Evolutionary conservation across 2,329 filamentous ascomycete species (phyloP), one percentile per base, ranked within the genome.

Genomic region (Chalaropsis thielavioides): DNA sequence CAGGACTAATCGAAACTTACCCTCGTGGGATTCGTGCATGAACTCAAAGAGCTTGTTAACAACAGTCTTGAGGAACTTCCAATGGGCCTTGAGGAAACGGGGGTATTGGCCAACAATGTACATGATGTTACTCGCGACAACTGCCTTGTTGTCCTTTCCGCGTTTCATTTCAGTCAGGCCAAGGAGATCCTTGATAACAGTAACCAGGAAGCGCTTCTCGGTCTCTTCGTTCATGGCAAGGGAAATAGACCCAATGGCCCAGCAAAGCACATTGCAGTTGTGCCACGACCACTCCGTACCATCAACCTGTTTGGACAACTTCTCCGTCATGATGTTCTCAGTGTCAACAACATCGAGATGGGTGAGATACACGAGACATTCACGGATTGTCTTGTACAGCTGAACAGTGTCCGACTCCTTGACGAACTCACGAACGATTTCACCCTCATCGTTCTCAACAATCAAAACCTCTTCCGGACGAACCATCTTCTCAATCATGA

Each of bases 401-500:
- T 99, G 94, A 56, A 99, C 96, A 0, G 94, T 99, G 75, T 99
- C 94, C 71, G 92, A 96, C 77, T 99, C 94, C 79, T 99, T 99
- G 74, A 99, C 94, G 69, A 99, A 99, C 73, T 99, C 94, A 70
- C 94, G 90, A 38, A 99, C 94, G 71, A 99, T 99, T 74, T 99
- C 94, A 68, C 95, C 94, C 76, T 99, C 94, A 68, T 99, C 94
- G 74, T 99, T 99, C 76, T 99, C 94, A n/a, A 99, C 94, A 72
- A 99, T 95, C 70, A 99, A 76, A 8, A 99, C 95, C 77, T 99
- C 95, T 76, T 99, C 94, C 0, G 94, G 94, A 54, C 92, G 85
- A 40, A 99, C 94, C 94, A 99, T 99, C 81, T 96, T 96, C 78
- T 99, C 94, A 68, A 99, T 97, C 94, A 99, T 99, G 69, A 99